Base-by-base conservation (phyloP, 495 filamentous ascomycete species). In the Trichoderma erinaceum region DNA sequence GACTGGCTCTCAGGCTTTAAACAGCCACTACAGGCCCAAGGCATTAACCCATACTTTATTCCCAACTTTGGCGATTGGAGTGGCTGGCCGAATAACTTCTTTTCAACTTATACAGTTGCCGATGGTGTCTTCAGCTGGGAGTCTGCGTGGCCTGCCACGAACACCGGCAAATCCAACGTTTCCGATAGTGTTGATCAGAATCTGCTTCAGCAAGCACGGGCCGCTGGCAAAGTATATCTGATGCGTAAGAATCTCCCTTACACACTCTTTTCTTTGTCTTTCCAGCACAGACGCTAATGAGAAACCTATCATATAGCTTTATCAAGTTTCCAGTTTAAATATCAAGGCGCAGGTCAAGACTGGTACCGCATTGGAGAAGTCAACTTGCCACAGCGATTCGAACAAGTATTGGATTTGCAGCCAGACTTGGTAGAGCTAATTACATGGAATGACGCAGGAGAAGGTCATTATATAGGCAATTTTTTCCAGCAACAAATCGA, bases 381-480 rank as follows among this genome's bases (percentile, higher is more conserved):
- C 64, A 79, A 78, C 41, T 72, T 80, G 56, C 78, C 68, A 29
- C 66, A 72, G 21, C 58, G 72, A n/a, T 68, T 73, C 25, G 66
- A 65, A 6, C 68, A 73, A 52, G 64, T 72, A 18, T 52, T 73
- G 8, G 58, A 46, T 18, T 21, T 74, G 18, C 69, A 70, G 21
- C 72, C 72, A 10, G 68, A 72, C 21, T 68, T 72, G 25, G 46
- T 74, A 13, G 70, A 74, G 64, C 38, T 74, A n/a, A 69, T 70
- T 12, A 74, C 72, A 1, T 74, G 72, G 72, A 74, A 74, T 25
- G 72, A 81, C 64, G 77, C 70, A 2, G 76, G 75, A 23, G 79
- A 80, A 66, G 70, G 70, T 38, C 78, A 80, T 67, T 81, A 81
- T 67, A 75, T 80, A 13, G 79, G 79, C 11, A 76, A 79, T 58